Conservation (phyloP, 768 basidiomycete species). For the Basidioascus undulatus region DNA sequence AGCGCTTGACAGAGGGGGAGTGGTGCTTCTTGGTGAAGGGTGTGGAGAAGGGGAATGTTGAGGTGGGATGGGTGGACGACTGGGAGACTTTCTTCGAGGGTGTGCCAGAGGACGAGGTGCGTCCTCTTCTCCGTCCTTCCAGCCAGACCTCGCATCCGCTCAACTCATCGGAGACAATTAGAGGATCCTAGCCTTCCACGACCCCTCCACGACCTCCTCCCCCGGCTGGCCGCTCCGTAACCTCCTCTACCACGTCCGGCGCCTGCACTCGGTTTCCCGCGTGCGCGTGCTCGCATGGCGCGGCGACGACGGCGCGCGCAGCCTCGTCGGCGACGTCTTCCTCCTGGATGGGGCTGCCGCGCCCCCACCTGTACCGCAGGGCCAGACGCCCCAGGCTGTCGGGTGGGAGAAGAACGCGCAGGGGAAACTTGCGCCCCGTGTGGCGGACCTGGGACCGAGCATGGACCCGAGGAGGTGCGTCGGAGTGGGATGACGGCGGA, state of each 20-base stretch:
- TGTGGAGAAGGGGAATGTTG: no score
- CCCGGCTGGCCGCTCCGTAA: slow-evolving; percentile 90
- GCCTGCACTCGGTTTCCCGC: slow-evolving; percentile 25
- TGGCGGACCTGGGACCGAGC: slow-evolving; percentile 81
- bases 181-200: slow-evolving; percentile 42
- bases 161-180: no score
- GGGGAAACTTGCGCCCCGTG: slow-evolving; percentile 62
- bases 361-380: no score
- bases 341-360: no score
- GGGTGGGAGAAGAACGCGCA: slow-evolving; percentile 89
- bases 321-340: not conserved
- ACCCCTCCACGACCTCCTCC: slow-evolving; percentile 58
- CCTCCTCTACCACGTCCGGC: slow-evolving; percentile 54
- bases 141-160: no score
- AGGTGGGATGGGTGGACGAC: slow-evolving; percentile 29
- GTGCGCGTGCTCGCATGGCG: slow-evolving; percentile 57
- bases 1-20: not conserved
- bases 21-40: slow-evolving; percentile 4
- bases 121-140: not conserved
- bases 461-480: slow-evolving; percentile 70
- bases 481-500: no score
- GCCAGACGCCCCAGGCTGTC: slow-evolving; percentile 47
- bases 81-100: slow-evolving; percentile 34
- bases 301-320: slow-evolving; percentile 18
- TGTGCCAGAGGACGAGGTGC: slow-evolving; percentile 13